phyloP scores from a whole-genome alignment of 441 rosid genomes.

The Corymbia calophylla region DNA sequence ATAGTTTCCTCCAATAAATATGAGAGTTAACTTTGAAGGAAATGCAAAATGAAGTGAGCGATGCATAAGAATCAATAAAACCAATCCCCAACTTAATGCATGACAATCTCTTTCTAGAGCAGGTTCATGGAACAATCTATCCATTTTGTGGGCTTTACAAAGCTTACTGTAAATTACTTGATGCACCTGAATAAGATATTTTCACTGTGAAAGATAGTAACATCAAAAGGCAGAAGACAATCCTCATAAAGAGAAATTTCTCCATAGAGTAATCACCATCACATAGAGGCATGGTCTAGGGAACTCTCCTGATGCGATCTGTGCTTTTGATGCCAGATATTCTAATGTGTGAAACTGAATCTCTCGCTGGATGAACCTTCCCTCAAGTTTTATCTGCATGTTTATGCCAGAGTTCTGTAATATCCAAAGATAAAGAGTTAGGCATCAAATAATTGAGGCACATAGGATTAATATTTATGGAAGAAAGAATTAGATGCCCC shows the following conservation, averaged over 20 bases:
- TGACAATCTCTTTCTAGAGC: background rate
- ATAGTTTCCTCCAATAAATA: background rate
- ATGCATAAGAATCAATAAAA: background rate
- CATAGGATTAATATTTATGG: background rate
- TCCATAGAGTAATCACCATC: background rate
- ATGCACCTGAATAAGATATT: too few species aligned
- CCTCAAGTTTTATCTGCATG: background rate
- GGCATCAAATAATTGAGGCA: background rate
- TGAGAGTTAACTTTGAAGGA: background rate
- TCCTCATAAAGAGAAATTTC: background rate
- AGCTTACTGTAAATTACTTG: too few species aligned
- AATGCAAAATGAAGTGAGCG: background rate
- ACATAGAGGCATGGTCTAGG: background rate
- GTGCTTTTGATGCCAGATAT: constrained; percentile 11
- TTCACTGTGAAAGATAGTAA: background rate
- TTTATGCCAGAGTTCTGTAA: background rate
- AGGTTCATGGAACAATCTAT: background rate
- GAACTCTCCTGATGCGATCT: constrained; percentile 11
- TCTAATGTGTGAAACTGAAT: constrained; percentile 15
- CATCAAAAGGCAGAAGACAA: background rate
- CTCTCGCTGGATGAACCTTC: background rate
- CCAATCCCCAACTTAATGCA: background rate
- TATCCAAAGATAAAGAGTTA: background rate
- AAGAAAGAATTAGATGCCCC: background rate
- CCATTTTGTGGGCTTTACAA: background rate